phyloP scores from a whole-genome alignment of 148 eudicot genomes.

The Rhododendron molle region DNA sequence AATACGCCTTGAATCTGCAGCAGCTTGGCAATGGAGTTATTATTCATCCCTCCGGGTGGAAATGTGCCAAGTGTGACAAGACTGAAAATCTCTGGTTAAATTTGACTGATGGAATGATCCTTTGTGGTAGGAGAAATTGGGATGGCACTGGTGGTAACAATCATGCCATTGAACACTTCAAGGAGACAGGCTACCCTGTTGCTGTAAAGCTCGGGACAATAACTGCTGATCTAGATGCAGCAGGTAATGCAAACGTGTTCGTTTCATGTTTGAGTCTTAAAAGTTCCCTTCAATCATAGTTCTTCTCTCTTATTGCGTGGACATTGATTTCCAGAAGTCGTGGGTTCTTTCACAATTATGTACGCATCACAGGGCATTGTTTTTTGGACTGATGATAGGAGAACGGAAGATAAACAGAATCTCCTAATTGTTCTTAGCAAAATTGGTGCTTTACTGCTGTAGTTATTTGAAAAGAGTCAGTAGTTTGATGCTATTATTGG shows the following conservation, averaged over 20 bases:
- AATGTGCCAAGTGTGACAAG: slow-evolving; percentile 88
- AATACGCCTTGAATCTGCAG: slow-evolving; percentile 58
- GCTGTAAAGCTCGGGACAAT: slow-evolving; percentile 97
- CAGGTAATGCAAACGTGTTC: slow-evolving; percentile 54
- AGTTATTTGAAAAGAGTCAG: background rate
- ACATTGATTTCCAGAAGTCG: background rate
- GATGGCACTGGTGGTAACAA: slow-evolving; percentile 96
- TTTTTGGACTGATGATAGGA: background rate
- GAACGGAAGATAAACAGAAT: background rate
- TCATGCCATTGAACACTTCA: slow-evolving; percentile 87
- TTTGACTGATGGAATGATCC: slow-evolving; percentile 85
- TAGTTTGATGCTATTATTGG: background rate
- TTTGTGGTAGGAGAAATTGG: slow-evolving; percentile 94
- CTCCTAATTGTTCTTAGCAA: background rate
- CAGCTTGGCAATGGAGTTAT: slow-evolving; percentile 69
- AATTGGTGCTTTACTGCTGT: background rate
- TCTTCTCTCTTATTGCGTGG: background rate
- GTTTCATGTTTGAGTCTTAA: background rate
- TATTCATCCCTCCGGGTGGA: slow-evolving; percentile 93
- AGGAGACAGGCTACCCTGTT: slow-evolving; percentile 66
- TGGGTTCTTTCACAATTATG: background rate
- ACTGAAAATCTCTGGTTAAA: slow-evolving; percentile 95
- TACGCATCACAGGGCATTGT: background rate
- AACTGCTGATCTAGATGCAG: slow-evolving; percentile 84
- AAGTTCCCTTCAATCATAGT: background rate